These are phyloP conservation scores for Neurospora africana DNA, from an alignment of 495 filamentous ascomycete species.

Conservation along the genomic window DNA sequence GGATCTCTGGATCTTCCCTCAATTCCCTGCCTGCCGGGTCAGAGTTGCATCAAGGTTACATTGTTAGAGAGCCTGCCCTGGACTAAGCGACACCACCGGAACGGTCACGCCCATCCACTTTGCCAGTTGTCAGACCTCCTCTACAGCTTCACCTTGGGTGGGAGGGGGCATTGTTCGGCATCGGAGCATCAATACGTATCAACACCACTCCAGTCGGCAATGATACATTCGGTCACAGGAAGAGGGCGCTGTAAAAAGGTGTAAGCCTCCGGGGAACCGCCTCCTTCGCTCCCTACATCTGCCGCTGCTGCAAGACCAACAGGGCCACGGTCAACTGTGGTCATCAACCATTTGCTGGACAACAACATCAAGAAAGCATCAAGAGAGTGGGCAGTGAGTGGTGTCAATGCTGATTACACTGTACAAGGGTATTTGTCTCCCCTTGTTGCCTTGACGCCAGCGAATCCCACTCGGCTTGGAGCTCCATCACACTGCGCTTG, in stretches of 20 bases:
- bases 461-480: slow-evolving; percentile 7
- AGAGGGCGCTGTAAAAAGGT: not conserved
- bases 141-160: not conserved
- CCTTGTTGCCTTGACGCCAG: slow-evolving; percentile 9
- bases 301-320: not conserved
- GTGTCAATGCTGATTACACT: not conserved
- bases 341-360: not conserved
- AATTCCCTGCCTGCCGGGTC: not conserved
- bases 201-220: not conserved
- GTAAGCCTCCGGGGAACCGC: not conserved
- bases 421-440: not conserved
- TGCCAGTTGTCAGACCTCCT: not conserved
- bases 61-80: not conserved
- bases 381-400: not conserved
- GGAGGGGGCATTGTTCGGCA: not conserved
- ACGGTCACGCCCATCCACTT: not conserved
- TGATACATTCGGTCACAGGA: not conserved
- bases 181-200: not conserved
- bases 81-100: not conserved
- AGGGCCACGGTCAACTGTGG: not conserved
- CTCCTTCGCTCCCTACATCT: not conserved
- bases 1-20: not conserved
- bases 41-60: not conserved
- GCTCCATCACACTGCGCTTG: slow-evolving; percentile 7
- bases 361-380: not conserved